A percentile compares a stretch with the other conserved stretches of the same genome.
phyloP scores from a whole-genome alignment of 179 eudicot genomes.

The Beta corolliflora region DNA sequence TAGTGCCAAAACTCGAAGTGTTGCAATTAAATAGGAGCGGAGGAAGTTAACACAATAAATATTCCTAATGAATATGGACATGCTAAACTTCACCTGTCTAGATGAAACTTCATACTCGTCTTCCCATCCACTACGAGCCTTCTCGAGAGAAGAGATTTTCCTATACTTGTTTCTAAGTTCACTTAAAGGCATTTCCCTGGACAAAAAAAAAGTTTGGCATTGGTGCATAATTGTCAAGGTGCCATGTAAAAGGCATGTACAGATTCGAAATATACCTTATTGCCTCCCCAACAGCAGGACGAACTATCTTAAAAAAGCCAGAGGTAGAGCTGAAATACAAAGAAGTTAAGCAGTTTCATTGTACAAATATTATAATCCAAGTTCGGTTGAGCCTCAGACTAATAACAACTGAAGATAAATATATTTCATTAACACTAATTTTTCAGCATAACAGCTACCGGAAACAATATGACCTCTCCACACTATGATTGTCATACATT shows the following conservation, averaged over 20 bases:
- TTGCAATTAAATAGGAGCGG: no score
- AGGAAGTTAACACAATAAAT: background rate
- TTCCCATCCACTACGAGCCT: conserved; percentile 94
- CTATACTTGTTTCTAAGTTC: conserved; percentile 86
- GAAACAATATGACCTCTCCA: background rate
- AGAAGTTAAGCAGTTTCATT: conserved; percentile 11
- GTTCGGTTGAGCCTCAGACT: background rate
- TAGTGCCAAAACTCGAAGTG: no score
- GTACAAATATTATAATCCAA: background rate
- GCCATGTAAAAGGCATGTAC: background rate
- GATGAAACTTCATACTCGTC: conserved; percentile 86
- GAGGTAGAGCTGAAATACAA: conserved; percentile 58
- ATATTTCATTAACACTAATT: background rate
- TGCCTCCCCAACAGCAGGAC: conserved; percentile 93
- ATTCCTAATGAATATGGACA: background rate
- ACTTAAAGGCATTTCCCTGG: conserved; percentile 89
- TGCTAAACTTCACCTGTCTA: conserved; percentile 62
- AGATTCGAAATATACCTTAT: conserved; percentile 53
- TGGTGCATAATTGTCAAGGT: background rate
- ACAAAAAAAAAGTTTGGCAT: conserved; percentile 25
- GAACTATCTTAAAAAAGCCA: conserved; percentile 78
- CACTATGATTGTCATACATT: background rate
- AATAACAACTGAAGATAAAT: background rate
- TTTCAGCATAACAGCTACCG: background rate
- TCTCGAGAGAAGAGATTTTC: conserved; percentile 71